Percentiles rank a stretch among this genome's conserved stretches.
These are phyloP conservation scores for Viola pubescens DNA, from an alignment of 441 rosid genomes.

Conservation along the genomic window DNA sequence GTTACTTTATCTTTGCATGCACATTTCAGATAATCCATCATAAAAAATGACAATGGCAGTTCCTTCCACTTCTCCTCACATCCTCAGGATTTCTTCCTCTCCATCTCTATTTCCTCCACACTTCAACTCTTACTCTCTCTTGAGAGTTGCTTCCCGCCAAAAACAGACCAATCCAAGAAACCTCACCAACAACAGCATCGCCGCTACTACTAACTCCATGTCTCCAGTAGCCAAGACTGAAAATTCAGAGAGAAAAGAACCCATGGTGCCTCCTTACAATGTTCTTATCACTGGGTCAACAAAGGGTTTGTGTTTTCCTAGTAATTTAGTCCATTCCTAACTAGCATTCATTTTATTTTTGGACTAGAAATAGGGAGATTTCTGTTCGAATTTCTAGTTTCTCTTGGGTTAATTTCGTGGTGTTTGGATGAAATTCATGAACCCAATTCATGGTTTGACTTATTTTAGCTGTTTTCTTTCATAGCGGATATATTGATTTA, in stretches of 20 bases:
- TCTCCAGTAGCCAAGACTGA: slow-evolving; percentile 15
- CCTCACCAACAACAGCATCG: background rate
- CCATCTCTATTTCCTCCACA: slow-evolving; percentile 3
- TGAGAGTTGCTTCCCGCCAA: slow-evolving; percentile 30
- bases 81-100: background rate
- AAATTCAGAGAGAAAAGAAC: slow-evolving; percentile 28
- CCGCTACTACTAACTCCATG: background rate
- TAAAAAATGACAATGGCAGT: background rate
- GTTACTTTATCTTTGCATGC: no score
- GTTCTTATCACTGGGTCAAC: slow-evolving; percentile 86
- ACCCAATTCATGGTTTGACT: no score
- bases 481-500: no score
- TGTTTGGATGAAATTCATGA: no score
- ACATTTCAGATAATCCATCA: no score
- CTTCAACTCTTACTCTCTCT: slow-evolving; percentile 4
- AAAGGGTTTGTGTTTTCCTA: slow-evolving; percentile 41
- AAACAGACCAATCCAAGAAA: slow-evolving; percentile 13
- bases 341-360: no score
- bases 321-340: background rate
- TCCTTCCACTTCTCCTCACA: background rate
- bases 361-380: no score
- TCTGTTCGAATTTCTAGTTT: no score
- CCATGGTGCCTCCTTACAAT: slow-evolving; percentile 71
- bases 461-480: no score
- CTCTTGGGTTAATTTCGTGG: no score